Evolutionary conservation across 2,329 filamentous ascomycete species (phyloP).

Genomic region (Chalaropsis thielavioides): DNA sequence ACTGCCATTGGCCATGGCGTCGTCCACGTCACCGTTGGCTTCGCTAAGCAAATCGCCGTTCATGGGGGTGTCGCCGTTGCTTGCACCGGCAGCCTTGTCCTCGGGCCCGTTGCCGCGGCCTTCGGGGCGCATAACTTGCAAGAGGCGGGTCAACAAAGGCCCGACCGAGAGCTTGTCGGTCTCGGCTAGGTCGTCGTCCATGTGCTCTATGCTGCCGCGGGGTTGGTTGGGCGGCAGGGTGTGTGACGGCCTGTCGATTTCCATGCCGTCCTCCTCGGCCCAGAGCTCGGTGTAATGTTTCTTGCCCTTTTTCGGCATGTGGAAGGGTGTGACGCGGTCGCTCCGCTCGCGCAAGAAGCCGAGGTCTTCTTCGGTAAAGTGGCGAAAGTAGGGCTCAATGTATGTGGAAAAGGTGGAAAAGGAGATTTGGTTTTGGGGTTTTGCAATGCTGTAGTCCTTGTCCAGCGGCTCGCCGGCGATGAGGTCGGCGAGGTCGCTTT

Average conservation of each 20-base stretch:
- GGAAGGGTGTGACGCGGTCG: slow-evolving; percentile 68
- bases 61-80: slow-evolving; percentile 30
- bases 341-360: slow-evolving; percentile 83
- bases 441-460: slow-evolving; percentile 88
- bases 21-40: slow-evolving; percentile 30
- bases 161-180: slow-evolving; percentile 82
- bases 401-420: slow-evolving; percentile 88
- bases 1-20: background rate
- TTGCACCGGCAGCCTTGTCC: slow-evolving; percentile 31
- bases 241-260: slow-evolving; percentile 56
- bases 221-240: slow-evolving; percentile 66
- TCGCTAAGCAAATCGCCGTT: slow-evolving; percentile 13
- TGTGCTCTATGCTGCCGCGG: slow-evolving; percentile 69
- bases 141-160: slow-evolving; percentile 66
- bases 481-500: slow-evolving; percentile 63
- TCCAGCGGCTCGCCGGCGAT: slow-evolving; percentile 84
- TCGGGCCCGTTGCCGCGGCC: slow-evolving; percentile 41
- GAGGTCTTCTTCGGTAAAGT: slow-evolving; percentile 83
- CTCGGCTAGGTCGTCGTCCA: slow-evolving; percentile 75
- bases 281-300: slow-evolving; percentile 80
- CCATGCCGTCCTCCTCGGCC: slow-evolving; percentile 81
- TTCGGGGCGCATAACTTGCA: slow-evolving; percentile 71
- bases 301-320: slow-evolving; percentile 72
- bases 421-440: slow-evolving; percentile 86
- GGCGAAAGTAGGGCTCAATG: slow-evolving; percentile 79